Conservation (phyloP, 1,284 basidiomycete species). For the Fomitopsis schrenkii region DNA sequence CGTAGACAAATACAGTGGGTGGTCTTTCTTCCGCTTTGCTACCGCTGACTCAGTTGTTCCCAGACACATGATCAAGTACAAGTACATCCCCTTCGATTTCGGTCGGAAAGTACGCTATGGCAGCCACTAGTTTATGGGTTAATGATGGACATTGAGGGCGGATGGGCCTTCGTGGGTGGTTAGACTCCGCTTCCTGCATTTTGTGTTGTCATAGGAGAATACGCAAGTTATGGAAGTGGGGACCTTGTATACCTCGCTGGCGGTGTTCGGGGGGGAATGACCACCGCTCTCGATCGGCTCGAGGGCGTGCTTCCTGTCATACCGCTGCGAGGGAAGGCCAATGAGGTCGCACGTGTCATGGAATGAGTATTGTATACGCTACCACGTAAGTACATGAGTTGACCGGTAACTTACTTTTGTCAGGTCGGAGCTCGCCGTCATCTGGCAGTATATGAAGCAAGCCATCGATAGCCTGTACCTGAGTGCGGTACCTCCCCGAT, state of each 20-base stretch:
- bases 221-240: neutral
- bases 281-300: too few relatives aligned
- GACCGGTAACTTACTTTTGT: too few relatives aligned
- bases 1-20: conserved; percentile 89
- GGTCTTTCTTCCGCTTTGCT: neutral
- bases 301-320: too few relatives aligned
- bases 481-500: too few relatives aligned
- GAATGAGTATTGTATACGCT: too few relatives aligned
- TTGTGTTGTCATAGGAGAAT: neutral
- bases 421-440: too few relatives aligned
- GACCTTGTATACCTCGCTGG: neutral
- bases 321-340: too few relatives aligned
- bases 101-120: conserved; percentile 84
- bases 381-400: too few relatives aligned
- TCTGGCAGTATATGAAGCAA: too few relatives aligned
- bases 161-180: neutral
- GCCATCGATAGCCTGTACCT: too few relatives aligned
- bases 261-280: neutral
- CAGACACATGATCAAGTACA: conserved; percentile 99
- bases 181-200: neutral
- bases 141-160: neutral
- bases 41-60: neutral
- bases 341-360: too few relatives aligned
- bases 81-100: conserved; percentile 90
- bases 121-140: conserved; percentile 13